Evolutionary conservation across 2,329 filamentous ascomycete species (phyloP), one percentile per base, ranked within the genome.

Genomic region (Dothideomycetidae sp.): DNA sequence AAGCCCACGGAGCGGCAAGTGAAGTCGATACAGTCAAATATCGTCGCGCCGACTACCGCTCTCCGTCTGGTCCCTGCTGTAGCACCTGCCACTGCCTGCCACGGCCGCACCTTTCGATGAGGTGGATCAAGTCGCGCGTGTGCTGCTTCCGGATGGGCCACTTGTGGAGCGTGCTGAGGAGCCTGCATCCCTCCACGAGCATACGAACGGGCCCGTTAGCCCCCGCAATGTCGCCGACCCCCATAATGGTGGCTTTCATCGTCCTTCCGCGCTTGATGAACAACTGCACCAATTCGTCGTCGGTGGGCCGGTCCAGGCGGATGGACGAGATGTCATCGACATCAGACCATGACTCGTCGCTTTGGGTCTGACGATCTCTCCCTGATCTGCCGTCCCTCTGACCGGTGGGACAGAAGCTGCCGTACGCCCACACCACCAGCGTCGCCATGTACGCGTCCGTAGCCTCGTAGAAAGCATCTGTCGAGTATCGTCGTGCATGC

Each of bases 361-460:
- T 35, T 21, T 26, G 33, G n/a, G n/a, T 11, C 4, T 2, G 7
- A 3, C 17, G 33, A 17, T 42, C 28, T n/a, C n/a, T n/a, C n/a
- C n/a, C n/a, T n/a, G n/a, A n/a, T n/a, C n/a, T n/a, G 21, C 21
- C 21, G 21, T 26, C 7, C 7, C 7, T 7, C 7, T 7, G 7
- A 26, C 7, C 7, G n/a, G 21, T 7, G n/a, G 21, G 21, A n/a
- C 21, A 26, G 31, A 47, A 52, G 7, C 42, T 52, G 3, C 59
- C 53, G 43, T 64, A 80, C 0, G 70, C 68, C 78, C 78, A 83
- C 9, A 82, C 55, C 1, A 71, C 68, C 3, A 83, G 59, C 9
- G 70, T 65, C 3, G 73, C 74, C 46, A 81, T 74, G 46, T 78
- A 77, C 0, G 81, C 65, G 0, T 70, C 70, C 3, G 80, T 68